Conservation (phyloP, 371 early-diverging fungal species). For the Mucor ambiguus region DNA sequence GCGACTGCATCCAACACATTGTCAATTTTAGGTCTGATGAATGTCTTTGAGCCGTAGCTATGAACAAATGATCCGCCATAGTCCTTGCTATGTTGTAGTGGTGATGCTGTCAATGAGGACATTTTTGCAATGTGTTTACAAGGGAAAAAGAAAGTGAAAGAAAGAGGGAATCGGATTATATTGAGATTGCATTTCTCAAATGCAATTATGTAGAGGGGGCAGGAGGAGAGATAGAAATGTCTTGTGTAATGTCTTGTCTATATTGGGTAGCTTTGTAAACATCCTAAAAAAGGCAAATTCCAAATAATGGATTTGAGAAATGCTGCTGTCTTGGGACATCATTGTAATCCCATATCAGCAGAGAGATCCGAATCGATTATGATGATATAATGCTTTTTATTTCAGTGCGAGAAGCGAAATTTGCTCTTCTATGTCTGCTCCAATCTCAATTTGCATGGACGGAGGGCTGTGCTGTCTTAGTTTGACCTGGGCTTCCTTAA, state of each 20-base stretch:
- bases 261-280: conserved; percentile 16
- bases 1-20: conserved; percentile 69
- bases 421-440: conserved; percentile 28
- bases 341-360: background rate
- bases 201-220: too few species aligned
- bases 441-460: conserved; percentile 42
- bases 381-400: conserved; percentile 3
- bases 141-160: conserved; percentile 8
- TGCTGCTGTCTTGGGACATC: background rate
- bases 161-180: conserved; percentile 2
- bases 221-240: background rate
- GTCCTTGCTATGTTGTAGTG: conserved; percentile 9
- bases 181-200: background rate
- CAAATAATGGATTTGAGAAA: conserved; percentile 4
- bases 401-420: conserved; percentile 15
- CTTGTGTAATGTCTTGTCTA: conserved; percentile 2
- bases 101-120: background rate
- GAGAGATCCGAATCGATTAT: too few species aligned
- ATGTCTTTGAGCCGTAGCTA: conserved; percentile 51
- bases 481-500: conserved; percentile 78
- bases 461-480: conserved; percentile 81
- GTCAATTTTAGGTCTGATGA: conserved; percentile 40
- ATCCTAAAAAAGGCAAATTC: conserved; percentile 16
- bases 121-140: background rate
- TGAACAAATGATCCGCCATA: conserved; percentile 50